phyloP scores from a whole-genome alignment of 352 stramenopile genomes.

The Pythium volutum region DNA sequence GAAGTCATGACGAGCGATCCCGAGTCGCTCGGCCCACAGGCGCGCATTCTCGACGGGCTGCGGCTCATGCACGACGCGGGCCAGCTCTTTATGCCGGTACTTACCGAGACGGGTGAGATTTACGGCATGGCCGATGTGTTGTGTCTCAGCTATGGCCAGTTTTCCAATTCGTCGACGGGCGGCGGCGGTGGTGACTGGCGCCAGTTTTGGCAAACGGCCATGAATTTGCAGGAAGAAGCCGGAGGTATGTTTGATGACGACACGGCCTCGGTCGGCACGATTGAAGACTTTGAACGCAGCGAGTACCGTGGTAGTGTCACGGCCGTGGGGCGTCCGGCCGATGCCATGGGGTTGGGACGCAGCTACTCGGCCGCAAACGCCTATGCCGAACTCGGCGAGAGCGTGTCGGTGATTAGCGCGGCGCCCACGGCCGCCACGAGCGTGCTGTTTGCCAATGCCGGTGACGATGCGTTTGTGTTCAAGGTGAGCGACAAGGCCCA shows the following conservation, averaged over 20 bases:
- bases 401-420: slow-evolving; percentile 82
- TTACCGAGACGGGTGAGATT: slow-evolving; percentile 73
- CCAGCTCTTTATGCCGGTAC: slow-evolving; percentile 84
- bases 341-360: slow-evolving; percentile 29
- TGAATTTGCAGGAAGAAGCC: slow-evolving; percentile 84
- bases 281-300: slow-evolving; percentile 87
- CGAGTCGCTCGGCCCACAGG: slow-evolving; percentile 65
- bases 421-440: slow-evolving; percentile 74
- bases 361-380: slow-evolving; percentile 48
- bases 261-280: slow-evolving; percentile 78
- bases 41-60: slow-evolving; percentile 82
- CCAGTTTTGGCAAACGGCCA: slow-evolving; percentile 86
- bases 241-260: slow-evolving; percentile 81
- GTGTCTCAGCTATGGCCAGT: slow-evolving; percentile 86
- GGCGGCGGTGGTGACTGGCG: slow-evolving; percentile 78
- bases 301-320: slow-evolving; percentile 52
- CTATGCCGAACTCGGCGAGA: slow-evolving; percentile 84
- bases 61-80: slow-evolving; percentile 83
- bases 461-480: slow-evolving; percentile 83
- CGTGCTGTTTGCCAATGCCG: slow-evolving; percentile 60
- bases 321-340: slow-evolving; percentile 22
- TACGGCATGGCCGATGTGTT: slow-evolving; percentile 87
- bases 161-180: slow-evolving; percentile 72
- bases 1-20: slow-evolving; percentile 87
- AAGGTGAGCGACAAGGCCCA: slow-evolving; percentile 82